Evolutionary conservation across 1,284 basidiomycete genomes (phyloP).

Genomic region (Rhodotorula sp.): DNA sequence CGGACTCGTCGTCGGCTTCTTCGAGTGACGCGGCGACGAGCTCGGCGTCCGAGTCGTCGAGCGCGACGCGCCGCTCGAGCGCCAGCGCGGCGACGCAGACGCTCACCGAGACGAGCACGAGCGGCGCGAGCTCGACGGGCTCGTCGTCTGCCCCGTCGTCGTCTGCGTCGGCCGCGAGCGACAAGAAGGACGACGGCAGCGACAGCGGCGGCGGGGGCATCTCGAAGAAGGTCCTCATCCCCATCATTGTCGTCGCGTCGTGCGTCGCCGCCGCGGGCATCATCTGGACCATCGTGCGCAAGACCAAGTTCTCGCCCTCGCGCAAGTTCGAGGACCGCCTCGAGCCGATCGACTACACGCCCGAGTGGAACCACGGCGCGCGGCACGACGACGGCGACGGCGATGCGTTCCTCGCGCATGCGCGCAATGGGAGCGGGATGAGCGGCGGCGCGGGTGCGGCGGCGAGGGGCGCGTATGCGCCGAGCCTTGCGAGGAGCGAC

Average conservation of each 20-base stretch:
- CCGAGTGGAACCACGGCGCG: constrained; percentile 5
- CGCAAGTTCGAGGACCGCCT: constrained; percentile 40
- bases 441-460: constrained; percentile 3
- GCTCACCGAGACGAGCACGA: background rate
- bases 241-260: constrained; percentile 39
- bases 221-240: constrained; percentile 34
- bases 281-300: constrained; percentile 42
- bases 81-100: background rate
- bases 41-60: background rate
- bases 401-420: constrained; percentile 13
- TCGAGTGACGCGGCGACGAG: background rate
- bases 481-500: constrained; percentile 33
- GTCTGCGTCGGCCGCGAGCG: constrained; percentile 3
- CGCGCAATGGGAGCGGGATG: constrained; percentile 20
- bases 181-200: constrained; percentile 10
- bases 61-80: background rate
- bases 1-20: background rate
- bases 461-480: constrained; percentile 3
- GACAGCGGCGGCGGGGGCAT: constrained; percentile 28
- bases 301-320: constrained; percentile 39
- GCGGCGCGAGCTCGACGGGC: background rate
- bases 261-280: constrained; percentile 32
- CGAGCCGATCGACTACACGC: constrained; percentile 37
- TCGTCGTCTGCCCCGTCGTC: background rate
- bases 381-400: constrained; percentile 3